Conservation (phyloP, 1,284 basidiomycete species). For the Irpex sp. region DNA sequence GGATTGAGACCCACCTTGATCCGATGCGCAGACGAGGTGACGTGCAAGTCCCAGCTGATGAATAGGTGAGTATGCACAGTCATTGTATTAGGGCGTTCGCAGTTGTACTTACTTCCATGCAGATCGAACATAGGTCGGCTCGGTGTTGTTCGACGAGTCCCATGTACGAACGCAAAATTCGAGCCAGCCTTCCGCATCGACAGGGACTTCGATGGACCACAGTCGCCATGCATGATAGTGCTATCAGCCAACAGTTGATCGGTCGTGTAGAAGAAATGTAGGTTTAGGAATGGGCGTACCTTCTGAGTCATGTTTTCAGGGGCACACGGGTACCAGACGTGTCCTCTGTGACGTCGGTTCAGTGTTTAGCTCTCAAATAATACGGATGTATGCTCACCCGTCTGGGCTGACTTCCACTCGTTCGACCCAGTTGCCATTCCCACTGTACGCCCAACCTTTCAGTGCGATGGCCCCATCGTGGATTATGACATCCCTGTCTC, state of each 20-base stretch:
- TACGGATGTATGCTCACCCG: slow-evolving; percentile 31
- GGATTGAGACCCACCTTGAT: slow-evolving; percentile 32
- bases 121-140: slow-evolving; percentile 53
- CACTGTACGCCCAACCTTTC: slow-evolving; percentile 52
- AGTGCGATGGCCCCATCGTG: slow-evolving; percentile 47
- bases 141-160: slow-evolving; percentile 57
- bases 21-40: slow-evolving; percentile 51
- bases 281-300: slow-evolving; percentile 20
- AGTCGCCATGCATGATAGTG: slow-evolving; percentile 55
- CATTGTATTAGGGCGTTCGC: neutral
- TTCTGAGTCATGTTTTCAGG: slow-evolving; percentile 48
- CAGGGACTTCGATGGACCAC: slow-evolving; percentile 49
- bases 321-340: slow-evolving; percentile 47
- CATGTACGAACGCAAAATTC: slow-evolving; percentile 57
- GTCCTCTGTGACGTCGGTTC: slow-evolving; percentile 30
- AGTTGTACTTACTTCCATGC: slow-evolving; percentile 45
- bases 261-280: no score
- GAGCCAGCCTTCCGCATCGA: slow-evolving; percentile 56
- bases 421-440: slow-evolving; percentile 54
- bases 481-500: slow-evolving; percentile 44
- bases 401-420: slow-evolving; percentile 53
- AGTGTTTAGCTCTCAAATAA: neutral
- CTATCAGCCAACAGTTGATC: slow-evolving; percentile 20
- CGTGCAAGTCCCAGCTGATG: slow-evolving; percentile 51
- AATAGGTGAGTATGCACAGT: neutral